Evolutionary conservation across 352 stramenopile genomes (phyloP).

Genomic region (Phytophthora pinifolia): DNA sequence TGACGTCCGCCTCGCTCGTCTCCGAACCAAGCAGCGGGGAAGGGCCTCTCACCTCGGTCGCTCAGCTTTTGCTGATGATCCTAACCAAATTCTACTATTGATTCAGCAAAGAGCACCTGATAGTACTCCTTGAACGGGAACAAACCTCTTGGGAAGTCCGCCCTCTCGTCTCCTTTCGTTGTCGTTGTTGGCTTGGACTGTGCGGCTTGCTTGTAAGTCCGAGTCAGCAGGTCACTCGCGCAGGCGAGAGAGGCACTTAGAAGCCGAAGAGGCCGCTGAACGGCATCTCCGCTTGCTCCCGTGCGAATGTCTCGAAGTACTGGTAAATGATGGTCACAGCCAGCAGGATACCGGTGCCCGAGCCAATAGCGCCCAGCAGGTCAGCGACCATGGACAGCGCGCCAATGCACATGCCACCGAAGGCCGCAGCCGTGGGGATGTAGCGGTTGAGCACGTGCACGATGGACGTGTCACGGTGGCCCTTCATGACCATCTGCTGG

Average conservation of each 20-base stretch:
- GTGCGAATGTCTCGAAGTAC: slow-evolving; percentile 98
- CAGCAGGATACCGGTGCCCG: slow-evolving; percentile 98
- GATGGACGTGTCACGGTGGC: slow-evolving; percentile 96
- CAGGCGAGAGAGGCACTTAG: slow-evolving; percentile 55
- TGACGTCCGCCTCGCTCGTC: slow-evolving; percentile 46
- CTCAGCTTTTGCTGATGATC: slow-evolving; percentile 65
- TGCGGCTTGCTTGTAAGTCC: slow-evolving; percentile 9
- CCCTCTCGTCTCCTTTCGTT: slow-evolving; percentile 23
- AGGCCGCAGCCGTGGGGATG: slow-evolving; percentile 98
- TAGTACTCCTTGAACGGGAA: slow-evolving; percentile 88
- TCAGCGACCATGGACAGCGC: slow-evolving; percentile 98
- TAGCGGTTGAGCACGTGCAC: slow-evolving; percentile 99
- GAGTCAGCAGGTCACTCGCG: slow-evolving; percentile 1
- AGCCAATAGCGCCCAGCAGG: slow-evolving; percentile 98
- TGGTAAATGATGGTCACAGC: slow-evolving; percentile 99
- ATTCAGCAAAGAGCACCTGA: slow-evolving; percentile 86
- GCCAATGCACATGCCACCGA: slow-evolving; percentile 99
- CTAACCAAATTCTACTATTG: slow-evolving; percentile 79
- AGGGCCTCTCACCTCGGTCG: slow-evolving; percentile 41
- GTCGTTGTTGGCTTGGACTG: slow-evolving; percentile 18
- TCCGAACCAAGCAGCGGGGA: slow-evolving; percentile 51
- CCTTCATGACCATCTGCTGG: slow-evolving; percentile 99
- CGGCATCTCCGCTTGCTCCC: slow-evolving; percentile 90
- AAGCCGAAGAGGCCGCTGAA: slow-evolving; percentile 83
- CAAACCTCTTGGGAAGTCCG: slow-evolving; percentile 51